Evolutionary conservation across 225 moss, liverwort and hornwort species (phyloP).

Genomic region (Physcomitrium patens): DNA sequence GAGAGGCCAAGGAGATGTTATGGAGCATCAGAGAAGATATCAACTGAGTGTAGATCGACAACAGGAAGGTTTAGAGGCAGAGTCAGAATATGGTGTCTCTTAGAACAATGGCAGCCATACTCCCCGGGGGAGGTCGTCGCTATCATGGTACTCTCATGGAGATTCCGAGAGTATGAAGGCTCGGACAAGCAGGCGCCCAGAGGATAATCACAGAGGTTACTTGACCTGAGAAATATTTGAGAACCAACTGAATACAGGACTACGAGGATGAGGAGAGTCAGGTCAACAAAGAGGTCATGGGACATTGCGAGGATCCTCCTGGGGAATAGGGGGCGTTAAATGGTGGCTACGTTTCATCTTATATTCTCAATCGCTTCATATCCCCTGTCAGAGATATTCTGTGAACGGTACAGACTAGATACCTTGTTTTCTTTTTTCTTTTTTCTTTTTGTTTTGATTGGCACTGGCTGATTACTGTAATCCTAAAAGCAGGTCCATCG

Average conservation of each 20-base stretch:
- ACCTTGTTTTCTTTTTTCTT: too few relatives aligned
- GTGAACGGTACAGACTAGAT: slow-evolving; percentile 27
- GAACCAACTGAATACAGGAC: slow-evolving; percentile 18
- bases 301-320: slow-evolving; percentile 32
- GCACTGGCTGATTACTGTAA: slow-evolving; percentile 34
- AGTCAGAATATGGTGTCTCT: slow-evolving; percentile 27
- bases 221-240: slow-evolving; percentile 31
- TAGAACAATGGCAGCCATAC: slow-evolving; percentile 24
- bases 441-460: slow-evolving; percentile 33
- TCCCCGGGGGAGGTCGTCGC: slow-evolving; percentile 25
- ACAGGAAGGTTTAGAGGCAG: slow-evolving; percentile 33
- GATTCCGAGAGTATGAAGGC: slow-evolving; percentile 52
- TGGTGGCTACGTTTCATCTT: slow-evolving; percentile 30
- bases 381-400: slow-evolving; percentile 27
- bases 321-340: slow-evolving; percentile 6
- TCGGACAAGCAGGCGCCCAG: slow-evolving; percentile 55
- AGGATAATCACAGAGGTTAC: slow-evolving; percentile 46
- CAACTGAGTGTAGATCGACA: slow-evolving; percentile 50
- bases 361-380: slow-evolving; percentile 30
- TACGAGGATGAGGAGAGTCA: slow-evolving; percentile 28
- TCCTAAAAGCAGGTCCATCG: slow-evolving; percentile 29
- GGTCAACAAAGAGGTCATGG: slow-evolving; percentile 46
- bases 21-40: slow-evolving; percentile 89
- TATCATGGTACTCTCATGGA: slow-evolving; percentile 39
- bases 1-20: slow-evolving; percentile 76